Evolutionary conservation across 2,329 filamentous ascomycete genomes (phyloP).

Genomic region (Aspergillus udagawae): DNA sequence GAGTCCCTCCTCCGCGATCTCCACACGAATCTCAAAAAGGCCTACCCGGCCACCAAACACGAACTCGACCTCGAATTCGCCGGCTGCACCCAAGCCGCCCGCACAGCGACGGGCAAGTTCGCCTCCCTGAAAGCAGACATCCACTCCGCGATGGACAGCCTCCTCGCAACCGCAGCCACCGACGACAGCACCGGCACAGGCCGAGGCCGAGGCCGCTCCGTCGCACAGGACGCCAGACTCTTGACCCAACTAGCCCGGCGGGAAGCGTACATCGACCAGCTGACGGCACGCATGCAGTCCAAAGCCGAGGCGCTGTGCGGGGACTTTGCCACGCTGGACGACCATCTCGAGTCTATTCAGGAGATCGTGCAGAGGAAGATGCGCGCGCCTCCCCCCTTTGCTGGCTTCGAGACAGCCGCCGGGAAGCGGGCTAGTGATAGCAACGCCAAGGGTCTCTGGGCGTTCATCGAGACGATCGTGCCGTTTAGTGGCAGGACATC

Average conservation of each 20-base stretch:
- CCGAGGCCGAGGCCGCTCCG: slow-evolving; percentile 4
- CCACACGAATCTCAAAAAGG: slow-evolving; percentile 23
- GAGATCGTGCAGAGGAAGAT: slow-evolving; percentile 25
- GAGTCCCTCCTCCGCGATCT: slow-evolving; percentile 27
- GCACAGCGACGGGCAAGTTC: slow-evolving; percentile 30
- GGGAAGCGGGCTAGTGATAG: no score
- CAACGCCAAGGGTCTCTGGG: not conserved
- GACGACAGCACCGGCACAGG: slow-evolving; percentile 8
- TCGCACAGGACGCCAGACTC: slow-evolving; percentile 25
- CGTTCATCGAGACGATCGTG: slow-evolving; percentile 6
- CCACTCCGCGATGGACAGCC: slow-evolving; percentile 32
- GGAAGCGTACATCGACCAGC: slow-evolving; percentile 30
- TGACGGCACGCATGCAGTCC: slow-evolving; percentile 28
- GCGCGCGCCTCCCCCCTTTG: not conserved
- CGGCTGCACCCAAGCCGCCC: slow-evolving; percentile 29
- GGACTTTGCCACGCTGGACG: slow-evolving; percentile 30
- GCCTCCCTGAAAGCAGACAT: slow-evolving; percentile 34
- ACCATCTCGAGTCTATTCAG: slow-evolving; percentile 33
- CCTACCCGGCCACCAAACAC: slow-evolving; percentile 27
- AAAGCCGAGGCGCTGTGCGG: slow-evolving; percentile 28
- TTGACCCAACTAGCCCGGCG: slow-evolving; percentile 28
- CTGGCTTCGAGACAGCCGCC: not conserved
- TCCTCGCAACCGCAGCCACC: slow-evolving; percentile 22
- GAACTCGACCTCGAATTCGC: slow-evolving; percentile 37
- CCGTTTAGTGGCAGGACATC: slow-evolving; percentile 2